Conservation (phyloP, 2,329 filamentous ascomycete species). For the Balansia obtecta region DNA sequence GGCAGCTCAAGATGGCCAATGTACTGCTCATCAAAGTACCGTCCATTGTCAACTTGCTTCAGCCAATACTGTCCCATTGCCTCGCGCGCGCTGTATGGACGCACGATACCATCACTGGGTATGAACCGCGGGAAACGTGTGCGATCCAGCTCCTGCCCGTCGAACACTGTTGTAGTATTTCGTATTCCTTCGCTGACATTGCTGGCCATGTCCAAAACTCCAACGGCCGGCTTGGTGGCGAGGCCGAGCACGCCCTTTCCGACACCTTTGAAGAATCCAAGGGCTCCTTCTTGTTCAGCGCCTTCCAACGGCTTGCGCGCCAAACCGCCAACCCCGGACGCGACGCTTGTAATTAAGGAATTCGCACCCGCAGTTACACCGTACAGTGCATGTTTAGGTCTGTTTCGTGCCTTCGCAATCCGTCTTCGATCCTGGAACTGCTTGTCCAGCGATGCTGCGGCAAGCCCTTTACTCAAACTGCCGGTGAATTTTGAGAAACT, state of each 20-base stretch:
- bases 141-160: constrained; percentile 85
- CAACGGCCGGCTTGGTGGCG: constrained; percentile 94
- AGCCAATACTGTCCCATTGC: constrained; percentile 97
- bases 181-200: constrained; percentile 96
- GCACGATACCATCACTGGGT: constrained; percentile 81
- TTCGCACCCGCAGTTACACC: constrained; percentile 93
- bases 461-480: constrained; percentile 90
- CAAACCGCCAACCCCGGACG: constrained; percentile 85
- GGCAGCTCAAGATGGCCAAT: constrained; percentile 92
- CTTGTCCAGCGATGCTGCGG: constrained; percentile 91
- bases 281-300: constrained; percentile 85
- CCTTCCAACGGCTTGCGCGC: constrained; percentile 91
- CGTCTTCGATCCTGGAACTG: constrained; percentile 95
- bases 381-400: constrained; percentile 93
- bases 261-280: constrained; percentile 94
- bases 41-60: constrained; percentile 94
- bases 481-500: constrained; percentile 97
- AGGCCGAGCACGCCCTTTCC: constrained; percentile 88
- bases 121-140: constrained; percentile 91
- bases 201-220: constrained; percentile 90
- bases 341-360: constrained; percentile 83
- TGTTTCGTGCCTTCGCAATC: constrained; percentile 83
- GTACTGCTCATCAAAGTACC: constrained; percentile 95
- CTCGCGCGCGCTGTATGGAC: constrained; percentile 88
- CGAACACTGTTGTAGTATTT: constrained; percentile 97